phyloP scores from a whole-genome alignment of 129 eudicot genomes.

The Kitagawia praeruptora region DNA sequence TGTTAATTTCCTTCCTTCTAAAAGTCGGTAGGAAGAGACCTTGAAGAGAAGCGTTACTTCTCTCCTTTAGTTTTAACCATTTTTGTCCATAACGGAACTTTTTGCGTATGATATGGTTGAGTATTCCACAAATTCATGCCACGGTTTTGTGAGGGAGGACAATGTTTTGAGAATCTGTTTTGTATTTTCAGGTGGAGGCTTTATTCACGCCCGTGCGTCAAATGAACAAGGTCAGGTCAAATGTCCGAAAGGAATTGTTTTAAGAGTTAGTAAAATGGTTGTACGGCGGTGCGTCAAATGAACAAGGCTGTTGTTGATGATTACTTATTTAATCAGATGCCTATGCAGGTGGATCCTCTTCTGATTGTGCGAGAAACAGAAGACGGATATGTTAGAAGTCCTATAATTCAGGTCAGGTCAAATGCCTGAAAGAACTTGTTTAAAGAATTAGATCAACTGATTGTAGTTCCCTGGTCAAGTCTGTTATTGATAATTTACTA shows the following conservation, averaged over 20 bases:
- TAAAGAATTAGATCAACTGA: background rate
- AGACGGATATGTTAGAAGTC: no score
- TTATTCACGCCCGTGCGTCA: slow-evolving; percentile 1
- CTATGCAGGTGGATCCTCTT: no score
- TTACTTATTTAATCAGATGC: no score
- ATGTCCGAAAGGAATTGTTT: background rate
- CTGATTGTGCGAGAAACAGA: no score
- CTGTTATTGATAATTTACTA: background rate
- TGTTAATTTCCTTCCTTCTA: no score
- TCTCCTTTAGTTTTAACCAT: no score
- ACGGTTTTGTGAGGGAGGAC: background rate
- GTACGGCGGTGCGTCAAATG: no score
- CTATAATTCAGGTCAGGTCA: no score
- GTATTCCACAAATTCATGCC: background rate
- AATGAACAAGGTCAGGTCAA: slow-evolving; percentile 50
- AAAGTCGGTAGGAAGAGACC: no score
- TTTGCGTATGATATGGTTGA: background rate
- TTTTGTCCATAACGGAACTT: background rate
- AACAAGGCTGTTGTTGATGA: no score
- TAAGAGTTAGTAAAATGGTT: background rate
- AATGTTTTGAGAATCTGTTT: background rate
- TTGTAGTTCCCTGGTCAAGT: background rate
- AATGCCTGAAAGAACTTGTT: no score
- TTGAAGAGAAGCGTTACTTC: no score
- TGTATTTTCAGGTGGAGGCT: slow-evolving; percentile 66